Evolutionary conservation across 306 rosid genomes (phyloP).

Genomic region (Trifolium dubium): DNA sequence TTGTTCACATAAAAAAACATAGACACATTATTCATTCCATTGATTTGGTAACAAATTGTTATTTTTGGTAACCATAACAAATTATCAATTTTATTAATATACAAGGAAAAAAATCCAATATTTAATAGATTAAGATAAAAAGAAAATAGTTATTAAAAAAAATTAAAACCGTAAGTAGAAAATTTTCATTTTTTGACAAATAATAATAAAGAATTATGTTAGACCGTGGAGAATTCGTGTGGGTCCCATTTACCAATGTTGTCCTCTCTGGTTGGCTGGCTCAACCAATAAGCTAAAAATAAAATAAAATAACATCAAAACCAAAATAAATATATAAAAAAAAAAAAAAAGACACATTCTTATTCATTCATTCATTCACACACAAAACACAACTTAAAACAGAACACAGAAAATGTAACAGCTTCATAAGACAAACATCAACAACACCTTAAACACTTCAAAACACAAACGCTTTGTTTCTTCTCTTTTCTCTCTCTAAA

Average conservation of each 20-base stretch:
- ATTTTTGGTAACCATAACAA: no score
- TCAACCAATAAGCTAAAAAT: neutral
- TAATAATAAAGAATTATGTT: neutral
- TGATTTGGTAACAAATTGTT: no score
- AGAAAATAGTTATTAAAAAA: no score
- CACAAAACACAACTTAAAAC: neutral
- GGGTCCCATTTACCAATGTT: slow-evolving; percentile 52
- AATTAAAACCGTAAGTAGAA: no score
- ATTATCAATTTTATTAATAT: no score
- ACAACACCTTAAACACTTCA: slow-evolving; percentile 29
- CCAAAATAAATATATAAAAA: neutral
- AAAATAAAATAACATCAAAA: neutral
- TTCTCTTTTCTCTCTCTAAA: slow-evolving; percentile 4
- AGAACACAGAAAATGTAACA: slow-evolving; percentile 15
- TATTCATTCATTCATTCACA: neutral
- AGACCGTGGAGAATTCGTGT: slow-evolving; percentile 56
- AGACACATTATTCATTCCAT: no score
- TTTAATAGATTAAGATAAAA: no score
- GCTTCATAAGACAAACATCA: slow-evolving; percentile 31
- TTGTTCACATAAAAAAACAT: no score
- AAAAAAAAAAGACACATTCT: neutral
- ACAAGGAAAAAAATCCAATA: no score
- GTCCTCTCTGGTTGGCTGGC: slow-evolving; percentile 50
- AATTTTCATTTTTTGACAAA: neutral
- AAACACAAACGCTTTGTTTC: slow-evolving; percentile 9